These are phyloP conservation scores for Moelleriella libera DNA, from an alignment of 2,329 filamentous ascomycete species.

Conservation along the genomic window DNA sequence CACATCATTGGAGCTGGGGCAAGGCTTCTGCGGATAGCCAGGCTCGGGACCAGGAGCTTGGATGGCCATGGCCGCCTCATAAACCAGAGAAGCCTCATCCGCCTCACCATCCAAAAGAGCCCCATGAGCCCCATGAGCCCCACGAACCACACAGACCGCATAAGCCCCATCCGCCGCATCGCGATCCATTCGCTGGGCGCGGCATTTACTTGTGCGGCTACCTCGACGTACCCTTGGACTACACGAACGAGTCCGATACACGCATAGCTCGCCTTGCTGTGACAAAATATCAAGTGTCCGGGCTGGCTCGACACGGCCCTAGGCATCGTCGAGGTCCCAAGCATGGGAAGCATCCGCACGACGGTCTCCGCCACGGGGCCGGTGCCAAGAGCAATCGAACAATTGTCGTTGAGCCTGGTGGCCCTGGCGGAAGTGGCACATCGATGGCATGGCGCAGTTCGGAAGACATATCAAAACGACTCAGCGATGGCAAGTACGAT, in stretches of 20 bases:
- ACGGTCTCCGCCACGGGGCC: slow-evolving; percentile 3
- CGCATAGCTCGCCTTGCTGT: slow-evolving; percentile 32
- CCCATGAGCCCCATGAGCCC: neutral
- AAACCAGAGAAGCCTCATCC: neutral
- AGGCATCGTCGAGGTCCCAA: slow-evolving; percentile 3
- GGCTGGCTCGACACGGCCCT: slow-evolving; percentile 15
- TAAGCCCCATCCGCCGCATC: neutral
- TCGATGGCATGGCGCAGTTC: slow-evolving; percentile 22
- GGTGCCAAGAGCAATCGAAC: slow-evolving; percentile 29
- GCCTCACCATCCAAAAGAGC: neutral
- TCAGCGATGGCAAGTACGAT: slow-evolving; percentile 28
- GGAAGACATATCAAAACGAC: slow-evolving; percentile 21
- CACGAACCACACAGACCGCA: neutral
- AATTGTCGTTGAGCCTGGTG: slow-evolving; percentile 35
- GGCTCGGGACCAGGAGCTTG: neutral
- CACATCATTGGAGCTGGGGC: slow-evolving; percentile 32
- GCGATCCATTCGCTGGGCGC: slow-evolving; percentile 20
- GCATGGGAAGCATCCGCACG: neutral
- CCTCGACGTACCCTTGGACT: slow-evolving; percentile 32
- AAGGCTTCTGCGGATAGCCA: slow-evolving; percentile 5
- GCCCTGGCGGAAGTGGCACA: slow-evolving; percentile 34
- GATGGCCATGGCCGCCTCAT: neutral
- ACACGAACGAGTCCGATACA: slow-evolving; percentile 26
- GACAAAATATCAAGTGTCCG: slow-evolving; percentile 33
- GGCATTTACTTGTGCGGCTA: slow-evolving; percentile 34